Evolutionary conservation across 1,284 basidiomycete species (phyloP).

Genomic region (Leccinum ponderosum): DNA sequence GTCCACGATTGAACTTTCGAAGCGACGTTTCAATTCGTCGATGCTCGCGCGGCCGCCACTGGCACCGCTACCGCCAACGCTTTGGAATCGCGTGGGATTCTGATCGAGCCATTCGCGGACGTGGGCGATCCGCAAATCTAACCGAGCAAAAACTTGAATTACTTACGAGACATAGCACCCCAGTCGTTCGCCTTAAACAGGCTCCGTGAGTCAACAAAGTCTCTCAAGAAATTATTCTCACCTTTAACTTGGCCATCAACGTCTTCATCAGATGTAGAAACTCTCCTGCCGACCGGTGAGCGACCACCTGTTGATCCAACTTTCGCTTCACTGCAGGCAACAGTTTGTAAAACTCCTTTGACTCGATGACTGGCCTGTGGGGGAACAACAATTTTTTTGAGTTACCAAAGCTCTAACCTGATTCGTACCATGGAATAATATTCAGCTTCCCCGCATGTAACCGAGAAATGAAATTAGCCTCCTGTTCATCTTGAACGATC

Average conservation of each 20-base stretch:
- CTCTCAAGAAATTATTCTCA: conserved; percentile 14
- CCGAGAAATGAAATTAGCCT: conserved; percentile 58
- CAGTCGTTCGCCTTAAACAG: conserved; percentile 55
- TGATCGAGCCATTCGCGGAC: conserved; percentile 51
- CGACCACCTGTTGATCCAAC: conserved; percentile 48
- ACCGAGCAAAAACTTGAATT: background rate
- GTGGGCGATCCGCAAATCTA: conserved; percentile 41
- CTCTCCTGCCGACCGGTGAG: conserved; percentile 51
- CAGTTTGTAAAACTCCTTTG: conserved; percentile 54
- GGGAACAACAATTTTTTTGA: too few relatives aligned
- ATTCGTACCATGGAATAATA: conserved; percentile 51
- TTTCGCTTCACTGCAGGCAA: conserved; percentile 48
- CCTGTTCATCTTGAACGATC: conserved; percentile 61
- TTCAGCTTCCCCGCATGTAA: conserved; percentile 53
- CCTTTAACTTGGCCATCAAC: conserved; percentile 68
- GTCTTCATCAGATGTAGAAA: conserved; percentile 62
- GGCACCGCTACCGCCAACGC: conserved; percentile 3
- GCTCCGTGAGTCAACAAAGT: background rate
- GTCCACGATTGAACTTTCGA: conserved; percentile 44
- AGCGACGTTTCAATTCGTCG: conserved; percentile 44
- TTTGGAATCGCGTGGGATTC: conserved; percentile 50
- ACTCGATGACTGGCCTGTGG: conserved; percentile 62
- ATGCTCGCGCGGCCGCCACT: conserved; percentile 41
- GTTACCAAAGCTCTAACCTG: background rate
- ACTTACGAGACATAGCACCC: conserved; percentile 59